Base-by-base conservation (phyloP, 139 green algal genomes). In the Coccomyxa sp. region DNA sequence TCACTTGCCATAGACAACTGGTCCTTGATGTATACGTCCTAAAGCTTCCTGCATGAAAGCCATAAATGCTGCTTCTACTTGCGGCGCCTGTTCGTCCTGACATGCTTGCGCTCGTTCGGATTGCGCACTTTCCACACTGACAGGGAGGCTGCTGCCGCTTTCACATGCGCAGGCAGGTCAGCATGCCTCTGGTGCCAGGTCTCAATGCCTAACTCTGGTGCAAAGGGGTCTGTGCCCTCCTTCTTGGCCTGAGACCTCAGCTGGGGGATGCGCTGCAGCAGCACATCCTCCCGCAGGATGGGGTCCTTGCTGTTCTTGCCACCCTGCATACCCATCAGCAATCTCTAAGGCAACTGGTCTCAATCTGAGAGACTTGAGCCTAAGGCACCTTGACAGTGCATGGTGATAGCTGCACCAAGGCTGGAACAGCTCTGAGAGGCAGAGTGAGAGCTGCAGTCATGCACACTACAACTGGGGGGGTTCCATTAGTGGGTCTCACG, bases 211-310 rank as follows among this genome's bases (percentile, higher is more conserved):
- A 83, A 93, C 83, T 96, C 93, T 22, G 90, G 88, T 2, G 88
- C 87, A 87, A 95, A 95, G 27, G 91, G 83, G 83, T 97, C 91
- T 12, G 71, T 75, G 58, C 70, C 36, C 69, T 78, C 41, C 75
- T 70, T 58, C 75, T 70, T 58, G 81, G 40, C 27, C 64, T 87
- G 88, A 6, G 75, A 16, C 9, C 84, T 77, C 73, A 84, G 54
- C 16, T 82, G 80, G n/a, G 84, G 81, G 70, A 87, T 85, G 64
- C 88, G 83, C 71, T 90, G 77, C 84, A 94, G 81, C 75, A 97
- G 85, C 74, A 95, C 84, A 81, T 98, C 95, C 85, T 98, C 95
- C 0, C 92, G 82, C 81, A 98, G 88, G 40, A 98, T 93, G 16
- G 90, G 90, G 40, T 95, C 83, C 38, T 87, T 84, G 39, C 72